phyloP scores from a whole-genome alignment of 352 stramenopile genomes.

The Pythium scleroteichum region DNA sequence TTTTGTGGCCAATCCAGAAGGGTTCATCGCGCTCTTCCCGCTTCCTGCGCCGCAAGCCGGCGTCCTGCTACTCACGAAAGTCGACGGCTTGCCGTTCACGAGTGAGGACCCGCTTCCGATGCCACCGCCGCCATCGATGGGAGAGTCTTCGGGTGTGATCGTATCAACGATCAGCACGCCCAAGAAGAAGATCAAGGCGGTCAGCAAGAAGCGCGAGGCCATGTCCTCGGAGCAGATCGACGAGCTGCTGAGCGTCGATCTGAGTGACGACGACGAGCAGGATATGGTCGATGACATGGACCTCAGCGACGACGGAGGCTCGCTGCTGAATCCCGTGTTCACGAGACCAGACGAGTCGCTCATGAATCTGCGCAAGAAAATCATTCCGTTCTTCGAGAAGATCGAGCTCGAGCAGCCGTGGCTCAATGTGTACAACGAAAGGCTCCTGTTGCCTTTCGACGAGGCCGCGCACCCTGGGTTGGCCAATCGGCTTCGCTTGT shows the following conservation, averaged over 20 bases:
- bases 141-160: constrained; percentile 7
- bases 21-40: constrained; percentile 47
- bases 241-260: background rate
- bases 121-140: constrained; percentile 25
- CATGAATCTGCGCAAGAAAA: background rate
- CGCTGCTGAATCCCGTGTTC: background rate
- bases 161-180: no score
- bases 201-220: constrained; percentile 1
- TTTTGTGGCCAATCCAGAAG: constrained; percentile 38
- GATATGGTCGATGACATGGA: background rate
- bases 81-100: constrained; percentile 9
- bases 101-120: constrained; percentile 25
- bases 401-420: constrained; percentile 40
- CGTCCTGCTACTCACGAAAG: background rate
- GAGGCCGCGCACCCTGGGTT: constrained; percentile 24
- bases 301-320: background rate
- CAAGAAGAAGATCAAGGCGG: constrained; percentile 8
- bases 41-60: constrained; percentile 10
- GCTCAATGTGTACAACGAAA: constrained; percentile 30
- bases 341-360: background rate
- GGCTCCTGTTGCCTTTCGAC: constrained; percentile 43
- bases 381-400: constrained; percentile 14
- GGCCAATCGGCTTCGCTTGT: constrained; percentile 29
- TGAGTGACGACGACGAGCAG: background rate
- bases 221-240: background rate